Evolutionary conservation across 1,284 basidiomycete genomes (phyloP), one percentile per base, ranked within the genome.

Genomic region (Hortiboletus rubellus): DNA sequence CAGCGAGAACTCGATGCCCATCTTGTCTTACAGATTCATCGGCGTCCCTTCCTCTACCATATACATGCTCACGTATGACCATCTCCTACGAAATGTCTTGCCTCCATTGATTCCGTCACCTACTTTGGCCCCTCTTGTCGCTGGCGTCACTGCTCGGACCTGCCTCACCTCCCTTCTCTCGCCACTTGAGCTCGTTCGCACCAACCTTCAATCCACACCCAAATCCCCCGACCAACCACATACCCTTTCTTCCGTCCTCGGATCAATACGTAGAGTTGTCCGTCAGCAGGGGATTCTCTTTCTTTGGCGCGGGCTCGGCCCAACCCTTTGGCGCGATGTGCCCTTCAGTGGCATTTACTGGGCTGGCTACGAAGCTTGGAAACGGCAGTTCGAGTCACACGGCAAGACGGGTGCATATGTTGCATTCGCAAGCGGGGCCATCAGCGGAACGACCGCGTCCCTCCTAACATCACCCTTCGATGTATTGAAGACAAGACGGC

Each of bases 31-130:
- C 59, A 94, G 94, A 52, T 74, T 93, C 34, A 96, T 99, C 72
- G 90, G 92, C 24, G 92, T 99, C 9, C 96, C 96, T 0, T 90
- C 95, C 0, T 87, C 96, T 49, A 94, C 96, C 47, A 84, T 88
- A 38, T 99, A 99, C 76, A 99, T 99, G 88, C 81, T 98, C 49
- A 94, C 93, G 31, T 99, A 99, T 73, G 96, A 98, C 74, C 86
- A 91, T 70, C 84, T 98, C 22, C 79, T 94, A 14, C 82, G 84
- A 54, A 77, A 79, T 40, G 74, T 78, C 22, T 71, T 91, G 12
- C 87, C 89, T 7, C 75, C 82, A 17, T 58, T 89, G 34, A 74
- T 87, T 46, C 78, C 83, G 5, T 76, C 81, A 9, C 75, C 80
- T 61, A 74, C 87, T 2, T 62, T 87, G 11, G 84, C 89, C 1